A percentile compares a stretch with the other conserved stretches of the same genome.
Evolutionary conservation across 352 stramenopile genomes (phyloP).

Genomic region (Blastocystis hominis): DNA sequence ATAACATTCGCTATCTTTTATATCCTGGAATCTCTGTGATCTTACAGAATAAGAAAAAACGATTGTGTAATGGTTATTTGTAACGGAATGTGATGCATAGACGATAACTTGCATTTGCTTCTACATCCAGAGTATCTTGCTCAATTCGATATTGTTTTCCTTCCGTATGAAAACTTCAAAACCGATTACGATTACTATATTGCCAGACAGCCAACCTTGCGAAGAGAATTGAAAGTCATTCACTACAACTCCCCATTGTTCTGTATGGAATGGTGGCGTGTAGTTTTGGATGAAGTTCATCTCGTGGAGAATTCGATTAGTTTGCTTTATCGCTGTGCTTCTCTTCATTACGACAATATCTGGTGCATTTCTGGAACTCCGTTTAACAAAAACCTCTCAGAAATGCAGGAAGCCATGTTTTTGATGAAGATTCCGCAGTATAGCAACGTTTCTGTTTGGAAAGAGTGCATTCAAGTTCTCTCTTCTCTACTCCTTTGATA

Average conservation of each 20-base stretch:
- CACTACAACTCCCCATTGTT: neutral
- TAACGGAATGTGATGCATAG: no score
- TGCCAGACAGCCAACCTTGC: neutral
- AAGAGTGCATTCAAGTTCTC: neutral
- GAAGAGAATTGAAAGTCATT: neutral
- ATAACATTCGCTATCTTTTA: slow-evolving; percentile 1
- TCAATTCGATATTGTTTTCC: slow-evolving; percentile 43
- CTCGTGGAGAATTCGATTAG: neutral
- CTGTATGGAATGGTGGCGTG: slow-evolving; percentile 1
- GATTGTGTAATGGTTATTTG: no score
- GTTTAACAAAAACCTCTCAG: slow-evolving; percentile 10
- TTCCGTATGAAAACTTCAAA: slow-evolving; percentile 8
- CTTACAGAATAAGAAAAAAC: neutral
- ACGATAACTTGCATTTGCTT: neutral
- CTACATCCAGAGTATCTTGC: slow-evolving; percentile 11
- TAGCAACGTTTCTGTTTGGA: neutral
- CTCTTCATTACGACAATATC: neutral
- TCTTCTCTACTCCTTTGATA: neutral
- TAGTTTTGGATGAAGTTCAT: slow-evolving; percentile 56
- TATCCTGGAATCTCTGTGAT: neutral
- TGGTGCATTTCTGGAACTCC: slow-evolving; percentile 45
- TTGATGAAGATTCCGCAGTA: neutral
- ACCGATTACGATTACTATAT: neutral
- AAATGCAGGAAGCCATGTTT: neutral
- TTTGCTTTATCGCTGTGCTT: neutral